A percentile compares a stretch with the other conserved stretches of the same genome.
These are phyloP conservation scores for Eucalyptus viminalis DNA, from an alignment of 345 rosid genomes.

Conservation along the genomic window DNA sequence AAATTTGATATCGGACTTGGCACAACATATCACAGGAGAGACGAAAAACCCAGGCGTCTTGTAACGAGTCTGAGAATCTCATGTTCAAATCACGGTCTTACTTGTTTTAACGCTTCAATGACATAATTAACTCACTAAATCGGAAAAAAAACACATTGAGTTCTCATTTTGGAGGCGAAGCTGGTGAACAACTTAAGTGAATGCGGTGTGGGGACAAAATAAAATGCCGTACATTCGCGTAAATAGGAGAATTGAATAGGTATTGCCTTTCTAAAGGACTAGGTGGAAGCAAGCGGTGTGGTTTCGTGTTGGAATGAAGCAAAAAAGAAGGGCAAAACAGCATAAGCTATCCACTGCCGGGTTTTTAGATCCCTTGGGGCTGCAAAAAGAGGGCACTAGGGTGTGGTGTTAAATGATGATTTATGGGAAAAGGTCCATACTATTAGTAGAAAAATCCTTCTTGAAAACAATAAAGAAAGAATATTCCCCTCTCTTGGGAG, in stretches of 20 bases:
- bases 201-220: background rate
- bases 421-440: background rate
- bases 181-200: background rate
- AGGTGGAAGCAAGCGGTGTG: background rate
- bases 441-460: background rate
- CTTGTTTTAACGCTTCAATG: background rate
- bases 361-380: background rate
- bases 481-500: background rate
- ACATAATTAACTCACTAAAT: background rate
- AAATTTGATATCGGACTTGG: background rate
- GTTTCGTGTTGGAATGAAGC: background rate
- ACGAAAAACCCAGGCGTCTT: background rate
- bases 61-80: background rate
- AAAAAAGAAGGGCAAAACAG: background rate
- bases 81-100: background rate
- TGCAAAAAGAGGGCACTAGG: background rate
- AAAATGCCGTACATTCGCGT: background rate
- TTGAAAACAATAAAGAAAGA: background rate
- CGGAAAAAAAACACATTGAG: background rate
- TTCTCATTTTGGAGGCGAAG: background rate
- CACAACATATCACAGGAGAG: background rate
- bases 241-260: background rate
- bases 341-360: background rate
- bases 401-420: background rate
- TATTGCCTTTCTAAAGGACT: background rate